A percentile compares a stretch with the other conserved stretches of the same genome.
These are phyloP conservation scores for Capsella rubella DNA, from an alignment of 441 rosid species.

Conservation along the genomic window DNA sequence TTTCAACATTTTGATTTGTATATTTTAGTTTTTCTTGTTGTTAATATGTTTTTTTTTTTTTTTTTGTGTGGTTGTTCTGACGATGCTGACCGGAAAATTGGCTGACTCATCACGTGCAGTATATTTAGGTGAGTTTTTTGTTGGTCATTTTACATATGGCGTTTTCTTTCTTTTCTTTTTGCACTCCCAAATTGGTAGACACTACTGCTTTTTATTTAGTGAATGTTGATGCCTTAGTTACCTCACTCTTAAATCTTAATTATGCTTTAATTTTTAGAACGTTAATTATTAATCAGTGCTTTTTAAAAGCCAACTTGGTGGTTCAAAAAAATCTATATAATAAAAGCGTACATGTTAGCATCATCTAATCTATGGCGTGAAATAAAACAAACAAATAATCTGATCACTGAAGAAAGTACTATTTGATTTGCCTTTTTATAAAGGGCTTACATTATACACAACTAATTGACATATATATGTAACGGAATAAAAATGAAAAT, in stretches of 20 bases:
- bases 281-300: conserved; percentile 3
- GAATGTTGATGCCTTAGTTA: background rate
- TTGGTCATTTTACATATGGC: conserved; percentile 28
- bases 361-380: background rate
- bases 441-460: background rate
- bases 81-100: conserved; percentile 44
- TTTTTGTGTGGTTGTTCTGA: background rate
- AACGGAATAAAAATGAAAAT: no score
- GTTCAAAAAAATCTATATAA: background rate
- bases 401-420: background rate
- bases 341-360: conserved; percentile 2
- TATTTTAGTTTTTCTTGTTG: conserved; percentile 16
- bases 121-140: conserved; percentile 47
- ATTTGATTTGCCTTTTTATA: background rate
- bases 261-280: background rate
- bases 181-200: conserved; percentile 38
- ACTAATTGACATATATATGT: background rate
- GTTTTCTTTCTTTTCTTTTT: conserved; percentile 22
- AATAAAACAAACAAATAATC: conserved; percentile 18
- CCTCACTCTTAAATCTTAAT: background rate
- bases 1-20: conserved; percentile 11
- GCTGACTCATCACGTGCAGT: conserved; percentile 49
- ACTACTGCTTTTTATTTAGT: background rate
- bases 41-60: conserved; percentile 31
- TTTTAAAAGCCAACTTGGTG: conserved; percentile 13